A percentile compares a stretch with the other conserved stretches of the same genome.
Conservation (phyloP, 2,329 filamentous ascomycete species). For the Drechslerella stenobrocha region DNA sequence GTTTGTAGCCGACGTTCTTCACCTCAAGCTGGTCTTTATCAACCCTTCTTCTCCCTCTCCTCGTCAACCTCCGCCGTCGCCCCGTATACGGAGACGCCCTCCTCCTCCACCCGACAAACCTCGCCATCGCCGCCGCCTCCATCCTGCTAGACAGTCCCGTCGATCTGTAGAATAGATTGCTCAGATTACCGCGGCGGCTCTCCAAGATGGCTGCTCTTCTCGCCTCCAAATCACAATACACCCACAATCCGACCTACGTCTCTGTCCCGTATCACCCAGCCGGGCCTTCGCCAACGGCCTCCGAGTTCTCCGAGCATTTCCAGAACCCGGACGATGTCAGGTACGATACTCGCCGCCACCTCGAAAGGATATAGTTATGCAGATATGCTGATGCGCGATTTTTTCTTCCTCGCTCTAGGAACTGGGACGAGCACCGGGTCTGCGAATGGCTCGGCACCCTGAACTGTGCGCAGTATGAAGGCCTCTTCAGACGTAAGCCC, state of each 20-base stretch:
- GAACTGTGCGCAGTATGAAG: conserved; percentile 89
- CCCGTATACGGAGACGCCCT: conserved; percentile 1
- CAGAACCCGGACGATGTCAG: conserved; percentile 52
- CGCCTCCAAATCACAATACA: conserved; percentile 53
- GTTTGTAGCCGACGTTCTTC: too few relatives aligned
- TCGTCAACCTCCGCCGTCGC: background rate
- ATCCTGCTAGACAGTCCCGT: conserved; percentile 22
- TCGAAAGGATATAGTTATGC: conserved; percentile 20
- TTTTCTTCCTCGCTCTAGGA: conserved; percentile 14
- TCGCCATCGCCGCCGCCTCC: background rate
- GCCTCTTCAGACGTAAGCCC: conserved; percentile 57
- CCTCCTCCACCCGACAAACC: background rate
- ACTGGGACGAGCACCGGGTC: conserved; percentile 87
- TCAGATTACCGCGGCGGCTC: background rate
- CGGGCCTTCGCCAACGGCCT: conserved; percentile 52
- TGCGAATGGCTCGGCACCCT: conserved; percentile 88
- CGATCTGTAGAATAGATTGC: conserved; percentile 24
- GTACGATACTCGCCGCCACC: conserved; percentile 30
- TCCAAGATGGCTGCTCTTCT: conserved; percentile 52
- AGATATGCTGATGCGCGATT: conserved; percentile 56
- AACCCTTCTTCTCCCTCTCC: conserved; percentile 1
- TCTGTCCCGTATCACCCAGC: conserved; percentile 50
- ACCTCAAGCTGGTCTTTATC: conserved; percentile 3
- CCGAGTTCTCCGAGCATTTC: conserved; percentile 52
- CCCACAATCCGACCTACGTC: conserved; percentile 49